Evolutionary conservation across 2,329 filamentous ascomycete species (phyloP), one percentile per base, ranked within the genome.

Genomic region (Colletotrichum liaoningense): DNA sequence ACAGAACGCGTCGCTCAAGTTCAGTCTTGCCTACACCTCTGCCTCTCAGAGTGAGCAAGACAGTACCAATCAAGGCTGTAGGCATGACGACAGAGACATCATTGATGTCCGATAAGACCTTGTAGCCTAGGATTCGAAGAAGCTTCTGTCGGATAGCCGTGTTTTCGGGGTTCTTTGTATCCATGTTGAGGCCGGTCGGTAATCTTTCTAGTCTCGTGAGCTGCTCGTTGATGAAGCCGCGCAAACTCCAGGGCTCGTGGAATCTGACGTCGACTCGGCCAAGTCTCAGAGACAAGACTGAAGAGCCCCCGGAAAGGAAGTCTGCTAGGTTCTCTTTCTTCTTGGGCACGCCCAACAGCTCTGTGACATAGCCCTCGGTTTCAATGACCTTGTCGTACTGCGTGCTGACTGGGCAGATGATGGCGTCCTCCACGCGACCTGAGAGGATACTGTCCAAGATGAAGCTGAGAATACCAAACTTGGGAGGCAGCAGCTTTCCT

Each of bases 321-420:
- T 97, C 94, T 42, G 92, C 90, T 49, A 99, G 85, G 75, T 98
- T 98, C 80, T 99, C 97, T 80, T 98, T 97, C 79, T 94, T 94
- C 83, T 99, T 99, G 0, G 97, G 97, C 74, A 97, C 93, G 3
- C 97, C 97, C 0, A 99, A 88, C 2, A 99, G 89, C 82, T 99
- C 97, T 42, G 92, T 97, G 57, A 98, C 96, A 79, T 99, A 99
- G 5, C 95, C 97, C 82, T 98, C 95, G 1, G 97, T 98, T 82
- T 99, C 97, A 73, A 99, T 97, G 69, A 99, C 97, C 80, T 98
- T 99, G 86, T 99, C 97, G 80, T 99, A 99, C 81, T 99, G 97
- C 0, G 95, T 98, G 81, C 94, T 97, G 58, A 99, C 97, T 0
- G 97, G 97, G 77, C 96, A 98, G 65, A 99, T 95, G 55, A 98